Percentiles rank a stretch among this genome's conserved stretches.
phyloP scores from a whole-genome alignment of 1,284 basidiomycete genomes.

The Naganishia albida region DNA sequence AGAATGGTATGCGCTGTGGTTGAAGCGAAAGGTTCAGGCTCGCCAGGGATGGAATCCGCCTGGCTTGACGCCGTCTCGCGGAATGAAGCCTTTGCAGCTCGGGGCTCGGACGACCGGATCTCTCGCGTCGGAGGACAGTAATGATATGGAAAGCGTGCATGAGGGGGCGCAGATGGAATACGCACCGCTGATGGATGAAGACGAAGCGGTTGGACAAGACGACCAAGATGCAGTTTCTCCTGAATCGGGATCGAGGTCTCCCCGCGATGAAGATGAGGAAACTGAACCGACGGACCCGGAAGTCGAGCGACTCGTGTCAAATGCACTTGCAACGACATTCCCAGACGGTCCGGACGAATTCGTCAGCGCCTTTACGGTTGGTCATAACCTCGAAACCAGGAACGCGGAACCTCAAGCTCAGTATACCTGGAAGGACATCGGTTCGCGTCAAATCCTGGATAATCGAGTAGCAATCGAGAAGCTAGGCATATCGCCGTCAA shows the following conservation, averaged over 20 bases:
- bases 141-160: conserved; percentile 8
- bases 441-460: conserved; percentile 32
- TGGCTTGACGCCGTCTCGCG: conserved; percentile 32
- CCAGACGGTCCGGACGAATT: conserved; percentile 18
- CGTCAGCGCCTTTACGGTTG: conserved; percentile 7
- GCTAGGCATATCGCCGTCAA: not conserved
- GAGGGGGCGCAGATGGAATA: conserved; percentile 6
- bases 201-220: not conserved
- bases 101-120: not conserved
- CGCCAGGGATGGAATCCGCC: conserved; percentile 7
- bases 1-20: conserved; percentile 46
- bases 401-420: not conserved
- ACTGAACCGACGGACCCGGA: not conserved
- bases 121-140: not conserved
- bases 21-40: conserved; percentile 20
- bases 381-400: not conserved
- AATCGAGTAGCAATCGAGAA: conserved; percentile 4
- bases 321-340: conserved; percentile 3
- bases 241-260: conserved; percentile 13
- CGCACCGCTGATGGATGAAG: conserved; percentile 24
- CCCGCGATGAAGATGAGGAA: not conserved
- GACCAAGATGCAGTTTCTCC: conserved; percentile 23
- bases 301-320: conserved; percentile 7
- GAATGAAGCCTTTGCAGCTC: conserved; percentile 29
- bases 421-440: conserved; percentile 32